Conservation (phyloP, 108 stramenopile species). For the Mayamaea pseudoterrestris region DNA sequence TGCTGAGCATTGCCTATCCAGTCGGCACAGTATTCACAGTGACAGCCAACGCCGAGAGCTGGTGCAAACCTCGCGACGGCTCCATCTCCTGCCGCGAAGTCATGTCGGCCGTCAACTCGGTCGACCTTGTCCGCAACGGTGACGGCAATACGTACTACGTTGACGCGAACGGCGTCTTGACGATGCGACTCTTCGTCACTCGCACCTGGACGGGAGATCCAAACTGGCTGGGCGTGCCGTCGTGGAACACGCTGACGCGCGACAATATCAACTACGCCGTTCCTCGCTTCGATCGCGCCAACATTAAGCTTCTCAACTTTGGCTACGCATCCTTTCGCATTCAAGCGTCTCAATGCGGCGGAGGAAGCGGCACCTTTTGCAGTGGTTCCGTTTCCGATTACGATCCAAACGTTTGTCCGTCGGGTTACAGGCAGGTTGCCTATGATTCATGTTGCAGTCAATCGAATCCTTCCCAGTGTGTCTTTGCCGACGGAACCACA, state of each 20-base stretch:
- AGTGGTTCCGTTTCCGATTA: not conserved
- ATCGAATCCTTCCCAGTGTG: not conserved
- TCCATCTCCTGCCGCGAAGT: not conserved
- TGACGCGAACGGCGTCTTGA: constrained; percentile 3
- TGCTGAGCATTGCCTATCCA: constrained; percentile 12
- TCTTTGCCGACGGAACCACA: not conserved
- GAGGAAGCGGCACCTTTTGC: not conserved
- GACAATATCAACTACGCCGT: too few relatives aligned
- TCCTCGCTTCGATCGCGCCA: too few relatives aligned
- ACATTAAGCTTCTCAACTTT: too few relatives aligned
- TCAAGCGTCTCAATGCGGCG: too few relatives aligned
- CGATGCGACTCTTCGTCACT: constrained; percentile 3
- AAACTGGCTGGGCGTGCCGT: too few relatives aligned
- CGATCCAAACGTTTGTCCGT: not conserved
- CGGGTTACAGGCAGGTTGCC: not conserved
- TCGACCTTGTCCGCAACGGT: constrained; percentile 6
- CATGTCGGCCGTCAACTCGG: constrained; percentile 4
- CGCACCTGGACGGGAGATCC: too few relatives aligned
- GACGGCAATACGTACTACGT: constrained; percentile 8
- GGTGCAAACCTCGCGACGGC: not conserved
- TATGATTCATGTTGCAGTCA: not conserved
- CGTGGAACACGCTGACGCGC: too few relatives aligned
- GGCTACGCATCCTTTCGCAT: too few relatives aligned
- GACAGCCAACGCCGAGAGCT: constrained; percentile 2
- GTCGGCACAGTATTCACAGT: constrained; percentile 8